Conservation (phyloP, 371 early-diverging fungal genomes). For the Lichtheimia ramosa region DNA sequence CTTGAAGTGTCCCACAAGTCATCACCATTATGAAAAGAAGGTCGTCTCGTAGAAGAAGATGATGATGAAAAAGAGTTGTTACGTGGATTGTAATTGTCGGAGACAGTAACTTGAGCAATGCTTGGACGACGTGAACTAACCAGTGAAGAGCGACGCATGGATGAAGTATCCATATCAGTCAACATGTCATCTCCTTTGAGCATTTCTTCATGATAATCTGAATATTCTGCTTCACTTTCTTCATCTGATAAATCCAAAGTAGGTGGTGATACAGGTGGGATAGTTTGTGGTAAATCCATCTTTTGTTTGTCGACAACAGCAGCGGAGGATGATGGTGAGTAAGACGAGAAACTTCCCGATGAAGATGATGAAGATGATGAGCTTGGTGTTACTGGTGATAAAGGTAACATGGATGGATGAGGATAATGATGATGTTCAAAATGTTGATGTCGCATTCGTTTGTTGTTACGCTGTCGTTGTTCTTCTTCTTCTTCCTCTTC, state of each 20-base stretch:
- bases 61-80: not conserved
- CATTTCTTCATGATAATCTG: constrained; percentile 63
- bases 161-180: constrained; percentile 19
- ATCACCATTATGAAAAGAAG: constrained; percentile 19
- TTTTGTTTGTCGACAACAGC: not conserved
- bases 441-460: constrained; percentile 17
- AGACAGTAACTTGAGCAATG: constrained; percentile 13
- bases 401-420: constrained; percentile 5
- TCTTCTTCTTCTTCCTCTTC: constrained; percentile 7
- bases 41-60: constrained; percentile 3
- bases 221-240: constrained; percentile 51
- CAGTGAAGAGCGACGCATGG: constrained; percentile 9
- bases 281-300: not conserved
- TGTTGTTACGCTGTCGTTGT: constrained; percentile 2
- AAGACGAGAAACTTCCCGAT: constrained; percentile 11
- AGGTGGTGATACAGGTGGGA: not conserved
- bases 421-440: not conserved
- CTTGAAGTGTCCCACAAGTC: constrained; percentile 34
- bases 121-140: constrained; percentile 12
- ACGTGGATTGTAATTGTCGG: not conserved
- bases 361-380: constrained; percentile 13
- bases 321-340: constrained; percentile 17
- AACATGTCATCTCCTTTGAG: constrained; percentile 47
- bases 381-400: constrained; percentile 11
- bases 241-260: constrained; percentile 8